phyloP scores from a whole-genome alignment of 345 rosid species.

The Kandelia obovata region DNA sequence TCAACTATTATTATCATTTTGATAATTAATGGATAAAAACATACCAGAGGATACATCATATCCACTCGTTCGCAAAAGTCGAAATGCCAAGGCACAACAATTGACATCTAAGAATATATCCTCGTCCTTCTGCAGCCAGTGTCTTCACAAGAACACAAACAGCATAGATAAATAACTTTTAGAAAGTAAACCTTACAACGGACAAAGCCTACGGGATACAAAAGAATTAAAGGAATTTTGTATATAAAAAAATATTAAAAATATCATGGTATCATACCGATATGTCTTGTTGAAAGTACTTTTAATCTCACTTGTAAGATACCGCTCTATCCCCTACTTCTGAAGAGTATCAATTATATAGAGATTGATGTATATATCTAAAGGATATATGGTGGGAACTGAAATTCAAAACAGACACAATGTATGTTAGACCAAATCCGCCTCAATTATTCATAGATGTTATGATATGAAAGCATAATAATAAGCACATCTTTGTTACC shows the following conservation, averaged over 20 bases:
- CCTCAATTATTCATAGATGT: not conserved
- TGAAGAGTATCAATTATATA: constrained; percentile 10
- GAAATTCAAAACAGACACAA: not conserved
- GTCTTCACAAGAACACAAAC: not conserved
- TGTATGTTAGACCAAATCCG: not conserved
- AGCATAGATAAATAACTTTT: not conserved
- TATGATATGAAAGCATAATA: not conserved
- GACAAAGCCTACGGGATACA: not conserved
- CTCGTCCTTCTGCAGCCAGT: constrained; percentile 11
- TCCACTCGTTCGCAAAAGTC: constrained; percentile 16
- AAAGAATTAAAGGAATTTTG: not conserved
- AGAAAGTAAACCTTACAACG: not conserved
- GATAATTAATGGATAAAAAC: not conserved
- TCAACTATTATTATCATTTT: not conserved
- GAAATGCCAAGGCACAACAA: constrained; percentile 12
- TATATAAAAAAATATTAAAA: too few relatives aligned
- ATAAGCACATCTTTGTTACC: not conserved
- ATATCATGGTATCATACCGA: not conserved
- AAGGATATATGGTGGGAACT: constrained; percentile 18
- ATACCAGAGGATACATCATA: constrained; percentile 20
- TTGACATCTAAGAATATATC: constrained; percentile 13
- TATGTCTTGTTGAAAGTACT: not conserved
- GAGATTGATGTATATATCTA: constrained; percentile 2
- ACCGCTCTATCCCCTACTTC: constrained; percentile 10
- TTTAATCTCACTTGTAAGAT: not conserved